Conservation (phyloP, 2,329 filamentous ascomycete genomes). For the Alternaria ventricosa region DNA sequence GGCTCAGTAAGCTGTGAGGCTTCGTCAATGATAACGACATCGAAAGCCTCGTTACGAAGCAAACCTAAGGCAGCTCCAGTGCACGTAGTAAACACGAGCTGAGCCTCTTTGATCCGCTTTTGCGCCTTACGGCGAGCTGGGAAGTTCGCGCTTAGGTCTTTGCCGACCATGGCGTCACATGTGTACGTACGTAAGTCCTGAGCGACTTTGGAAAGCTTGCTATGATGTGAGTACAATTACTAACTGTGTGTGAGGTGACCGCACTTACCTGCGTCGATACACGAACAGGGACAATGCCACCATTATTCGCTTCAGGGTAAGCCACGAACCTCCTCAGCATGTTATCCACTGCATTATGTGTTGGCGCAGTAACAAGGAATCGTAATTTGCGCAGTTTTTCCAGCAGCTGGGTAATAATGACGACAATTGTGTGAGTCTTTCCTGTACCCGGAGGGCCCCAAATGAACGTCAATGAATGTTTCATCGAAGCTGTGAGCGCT, state of each 20-base stretch:
- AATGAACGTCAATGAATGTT: constrained; percentile 47
- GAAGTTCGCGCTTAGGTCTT: constrained; percentile 37
- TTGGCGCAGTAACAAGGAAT: constrained; percentile 53
- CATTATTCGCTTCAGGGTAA: constrained; percentile 2
- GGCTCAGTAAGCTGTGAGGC: constrained; percentile 58
- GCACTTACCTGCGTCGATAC: constrained; percentile 29
- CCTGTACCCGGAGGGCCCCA: constrained; percentile 57
- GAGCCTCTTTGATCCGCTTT: constrained; percentile 45
- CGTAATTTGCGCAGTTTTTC: constrained; percentile 20
- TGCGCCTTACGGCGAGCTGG: constrained; percentile 45
- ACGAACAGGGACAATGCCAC: constrained; percentile 19
- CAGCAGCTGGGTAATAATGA: constrained; percentile 48
- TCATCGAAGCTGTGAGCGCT: constrained; percentile 43
- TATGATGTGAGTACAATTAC: background rate
- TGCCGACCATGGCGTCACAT: constrained; percentile 44
- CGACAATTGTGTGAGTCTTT: constrained; percentile 54
- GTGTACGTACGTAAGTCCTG: constrained; percentile 26
- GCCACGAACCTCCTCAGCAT: constrained; percentile 43
- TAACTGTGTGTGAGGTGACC: background rate
- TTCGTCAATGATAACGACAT: constrained; percentile 55
- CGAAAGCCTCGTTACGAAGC: constrained; percentile 49
- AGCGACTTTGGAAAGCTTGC: constrained; percentile 30
- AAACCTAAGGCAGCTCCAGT: constrained; percentile 53
- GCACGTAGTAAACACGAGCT: constrained; percentile 56
- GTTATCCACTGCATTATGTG: constrained; percentile 57